Evolutionary conservation across 2,329 filamentous ascomycete genomes (phyloP).

Genomic region (Cordyceps farinosa): DNA sequence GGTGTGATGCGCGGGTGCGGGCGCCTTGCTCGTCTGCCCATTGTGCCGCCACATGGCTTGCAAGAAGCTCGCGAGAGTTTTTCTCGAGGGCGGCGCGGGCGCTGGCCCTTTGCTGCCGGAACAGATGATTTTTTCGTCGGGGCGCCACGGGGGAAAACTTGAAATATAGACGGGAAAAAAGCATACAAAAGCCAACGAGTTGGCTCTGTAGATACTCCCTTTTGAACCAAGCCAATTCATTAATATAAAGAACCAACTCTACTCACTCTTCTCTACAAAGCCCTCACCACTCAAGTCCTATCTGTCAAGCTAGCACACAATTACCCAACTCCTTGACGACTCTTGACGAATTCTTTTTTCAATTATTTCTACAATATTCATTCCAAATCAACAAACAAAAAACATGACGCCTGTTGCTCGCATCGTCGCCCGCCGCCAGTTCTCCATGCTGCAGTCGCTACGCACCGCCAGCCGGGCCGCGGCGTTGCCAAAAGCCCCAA

Average conservation of each 20-base stretch:
- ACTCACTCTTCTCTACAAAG: constrained; percentile 12
- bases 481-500: constrained; percentile 30
- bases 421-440: constrained; percentile 30
- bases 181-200: too few species aligned
- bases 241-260: constrained; percentile 13
- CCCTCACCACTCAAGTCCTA: constrained; percentile 16
- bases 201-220: not conserved
- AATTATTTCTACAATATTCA: not conserved
- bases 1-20: constrained; percentile 12
- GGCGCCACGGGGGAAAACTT: not conserved
- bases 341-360: constrained; percentile 16
- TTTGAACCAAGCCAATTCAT: constrained; percentile 23
- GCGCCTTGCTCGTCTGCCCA: constrained; percentile 1
- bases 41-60: not conserved
- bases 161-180: not conserved
- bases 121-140: not conserved
- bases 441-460: constrained; percentile 33
- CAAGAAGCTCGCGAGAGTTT: not conserved
- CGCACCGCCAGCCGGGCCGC: constrained; percentile 32
- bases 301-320: constrained; percentile 16
- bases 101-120: too few species aligned
- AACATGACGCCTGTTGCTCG: constrained; percentile 27
- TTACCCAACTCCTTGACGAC: constrained; percentile 12
- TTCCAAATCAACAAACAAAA: not conserved
- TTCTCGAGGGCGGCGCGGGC: too few species aligned